A percentile compares a stretch with the other conserved stretches of the same genome.
Conservation (phyloP, 352 stramenopile genomes). For the Globisporangium middletonii region DNA sequence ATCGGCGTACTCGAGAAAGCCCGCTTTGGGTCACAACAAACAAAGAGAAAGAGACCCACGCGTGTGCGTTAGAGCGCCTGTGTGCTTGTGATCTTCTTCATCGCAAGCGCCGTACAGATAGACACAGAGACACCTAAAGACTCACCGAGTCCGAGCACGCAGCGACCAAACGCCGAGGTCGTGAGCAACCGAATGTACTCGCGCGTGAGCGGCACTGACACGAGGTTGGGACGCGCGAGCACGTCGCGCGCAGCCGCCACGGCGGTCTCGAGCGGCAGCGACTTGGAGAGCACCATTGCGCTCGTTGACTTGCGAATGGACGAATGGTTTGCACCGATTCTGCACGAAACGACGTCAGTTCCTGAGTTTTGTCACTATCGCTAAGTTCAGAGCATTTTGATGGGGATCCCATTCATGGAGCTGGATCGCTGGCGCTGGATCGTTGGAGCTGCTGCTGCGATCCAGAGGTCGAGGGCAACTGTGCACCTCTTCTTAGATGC, state of each 20-base stretch:
- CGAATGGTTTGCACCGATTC: too few species aligned
- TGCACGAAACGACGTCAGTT: too few species aligned
- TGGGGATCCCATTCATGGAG: too few species aligned
- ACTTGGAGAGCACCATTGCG: conserved; percentile 9
- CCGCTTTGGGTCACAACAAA: conserved; percentile 25
- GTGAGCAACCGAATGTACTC: conserved; percentile 19
- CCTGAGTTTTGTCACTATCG: too few species aligned
- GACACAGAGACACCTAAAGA: too few species aligned
- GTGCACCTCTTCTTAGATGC: too few species aligned
- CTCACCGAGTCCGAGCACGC: conserved; percentile 65
- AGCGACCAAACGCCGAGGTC: conserved; percentile 51
- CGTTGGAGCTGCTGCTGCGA: too few species aligned
- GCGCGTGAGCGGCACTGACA: neutral
- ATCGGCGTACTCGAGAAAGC: conserved; percentile 51
- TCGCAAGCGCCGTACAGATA: neutral
- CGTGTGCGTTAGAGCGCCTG: neutral
- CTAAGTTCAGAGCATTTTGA: too few species aligned
- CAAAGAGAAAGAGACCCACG: neutral
- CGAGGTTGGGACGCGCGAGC: neutral
- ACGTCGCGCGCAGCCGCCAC: conserved; percentile 14
- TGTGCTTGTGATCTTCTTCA: neutral
- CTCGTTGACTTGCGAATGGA: too few species aligned
- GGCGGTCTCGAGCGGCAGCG: conserved; percentile 10
- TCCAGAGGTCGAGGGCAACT: too few species aligned
- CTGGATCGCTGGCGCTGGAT: too few species aligned